Percentiles rank a stretch among this genome's conserved stretches.
Evolutionary conservation across 2,329 filamentous ascomycete genomes (phyloP).

Genomic region (Cordyceps pruinosa): DNA sequence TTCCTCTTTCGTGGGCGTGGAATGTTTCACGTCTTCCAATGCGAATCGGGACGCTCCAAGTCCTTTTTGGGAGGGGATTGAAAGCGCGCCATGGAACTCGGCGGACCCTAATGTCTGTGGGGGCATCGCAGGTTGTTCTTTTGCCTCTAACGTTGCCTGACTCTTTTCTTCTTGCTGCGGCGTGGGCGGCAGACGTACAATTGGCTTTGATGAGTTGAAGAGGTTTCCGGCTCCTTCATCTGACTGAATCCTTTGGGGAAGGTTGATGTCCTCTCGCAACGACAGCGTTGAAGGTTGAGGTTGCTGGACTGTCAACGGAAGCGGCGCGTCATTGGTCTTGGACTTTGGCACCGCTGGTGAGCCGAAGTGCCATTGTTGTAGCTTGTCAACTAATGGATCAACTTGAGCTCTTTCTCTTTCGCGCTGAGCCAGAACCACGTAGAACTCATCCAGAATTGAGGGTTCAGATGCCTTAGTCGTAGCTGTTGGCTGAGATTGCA

Average conservation of each 20-base stretch:
- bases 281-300: no score
- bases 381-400: background rate
- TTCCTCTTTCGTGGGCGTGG: background rate
- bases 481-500: background rate
- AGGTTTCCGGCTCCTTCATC: background rate
- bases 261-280: background rate
- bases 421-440: background rate
- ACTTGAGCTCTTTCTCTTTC: background rate
- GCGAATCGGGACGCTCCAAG: conserved; percentile 4
- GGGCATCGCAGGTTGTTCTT: background rate
- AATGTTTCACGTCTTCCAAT: background rate
- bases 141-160: background rate
- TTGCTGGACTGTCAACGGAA: no score
- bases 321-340: background rate
- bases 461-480: background rate
- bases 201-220: background rate
- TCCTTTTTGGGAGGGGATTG: background rate
- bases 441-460: background rate
- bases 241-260: background rate
- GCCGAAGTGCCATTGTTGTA: conserved; percentile 1
- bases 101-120: background rate
- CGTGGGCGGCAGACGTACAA: background rate
- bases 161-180: background rate
- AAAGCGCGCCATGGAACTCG: background rate
- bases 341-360: background rate